Conservation (phyloP, 1,284 basidiomycete genomes). For the Malassezia brasiliensis region DNA sequence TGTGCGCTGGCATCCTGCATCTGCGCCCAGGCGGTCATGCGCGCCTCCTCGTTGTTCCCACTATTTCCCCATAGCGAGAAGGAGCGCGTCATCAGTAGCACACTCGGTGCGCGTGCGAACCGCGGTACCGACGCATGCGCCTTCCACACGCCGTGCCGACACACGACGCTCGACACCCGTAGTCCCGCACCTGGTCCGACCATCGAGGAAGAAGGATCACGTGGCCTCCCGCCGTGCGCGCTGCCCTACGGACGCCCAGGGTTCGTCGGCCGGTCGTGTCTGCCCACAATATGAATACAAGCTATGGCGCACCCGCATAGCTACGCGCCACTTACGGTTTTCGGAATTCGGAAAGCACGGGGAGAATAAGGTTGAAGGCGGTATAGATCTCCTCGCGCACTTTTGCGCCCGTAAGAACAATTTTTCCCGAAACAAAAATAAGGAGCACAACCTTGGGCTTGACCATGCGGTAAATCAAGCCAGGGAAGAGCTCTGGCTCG, state of each 20-base stretch:
- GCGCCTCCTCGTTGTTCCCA: conserved; percentile 8
- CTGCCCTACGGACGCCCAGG: too few relatives aligned
- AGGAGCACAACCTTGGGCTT: conserved; percentile 98
- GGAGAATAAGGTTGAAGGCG: conserved; percentile 96
- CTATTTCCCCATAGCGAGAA: conserved; percentile 4
- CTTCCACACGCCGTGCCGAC: neutral
- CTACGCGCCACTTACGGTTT: conserved; percentile 26
- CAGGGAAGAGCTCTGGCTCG: conserved; percentile 97
- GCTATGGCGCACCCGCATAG: too few relatives aligned
- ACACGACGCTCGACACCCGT: neutral
- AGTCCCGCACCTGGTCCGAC: conserved; percentile 4
- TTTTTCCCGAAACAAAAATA: conserved; percentile 98
- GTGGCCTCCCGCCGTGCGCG: neutral
- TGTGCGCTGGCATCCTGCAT: neutral
- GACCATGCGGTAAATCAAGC: conserved; percentile 98
- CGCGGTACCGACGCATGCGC: too few relatives aligned
- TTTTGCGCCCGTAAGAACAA: conserved; percentile 97
- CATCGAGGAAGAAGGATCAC: conserved; percentile 6
- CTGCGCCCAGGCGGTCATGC: neutral
- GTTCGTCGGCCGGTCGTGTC: too few relatives aligned
- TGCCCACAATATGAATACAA: too few relatives aligned
- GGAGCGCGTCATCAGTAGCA: neutral
- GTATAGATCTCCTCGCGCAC: conserved; percentile 98
- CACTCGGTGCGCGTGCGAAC: neutral
- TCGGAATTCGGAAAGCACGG: conserved; percentile 51